A percentile compares a stretch with the other conserved stretches of the same genome.
phyloP scores from a whole-genome alignment of 2,329 filamentous ascomycete genomes.

The Colletotrichum brevisporum region DNA sequence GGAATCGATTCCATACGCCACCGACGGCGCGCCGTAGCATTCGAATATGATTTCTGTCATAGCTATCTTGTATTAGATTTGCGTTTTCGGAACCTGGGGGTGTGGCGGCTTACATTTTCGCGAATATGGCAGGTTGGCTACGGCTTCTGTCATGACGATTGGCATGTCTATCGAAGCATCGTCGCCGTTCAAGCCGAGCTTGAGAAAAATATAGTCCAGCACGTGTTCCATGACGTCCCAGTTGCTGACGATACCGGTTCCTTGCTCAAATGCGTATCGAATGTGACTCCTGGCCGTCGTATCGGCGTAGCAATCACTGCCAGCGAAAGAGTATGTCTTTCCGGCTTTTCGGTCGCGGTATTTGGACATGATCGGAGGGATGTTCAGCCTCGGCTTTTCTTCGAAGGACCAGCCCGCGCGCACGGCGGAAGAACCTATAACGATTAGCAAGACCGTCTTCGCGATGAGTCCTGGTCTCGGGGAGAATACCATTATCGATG shows the following conservation, averaged over 20 bases:
- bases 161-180: slow-evolving; percentile 85
- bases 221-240: slow-evolving; percentile 98
- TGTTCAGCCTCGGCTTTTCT: slow-evolving; percentile 79
- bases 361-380: slow-evolving; percentile 93
- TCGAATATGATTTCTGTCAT: slow-evolving; percentile 99
- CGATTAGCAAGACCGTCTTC: slow-evolving; percentile 32
- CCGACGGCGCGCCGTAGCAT: slow-evolving; percentile 90
- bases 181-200: slow-evolving; percentile 85
- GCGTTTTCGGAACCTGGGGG: background rate
- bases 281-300: slow-evolving; percentile 93
- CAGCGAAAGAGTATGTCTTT: slow-evolving; percentile 92
- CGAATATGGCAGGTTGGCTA: slow-evolving; percentile 91
- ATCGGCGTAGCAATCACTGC: slow-evolving; percentile 93
- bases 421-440: slow-evolving; percentile 84
- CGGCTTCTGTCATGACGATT: slow-evolving; percentile 94
- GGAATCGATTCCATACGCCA: slow-evolving; percentile 95
- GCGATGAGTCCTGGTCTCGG: background rate
- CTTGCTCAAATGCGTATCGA: slow-evolving; percentile 90
- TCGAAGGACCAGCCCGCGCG: slow-evolving; percentile 98
- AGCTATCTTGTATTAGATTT: slow-evolving; percentile 65
- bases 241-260: slow-evolving; percentile 92
- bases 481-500: slow-evolving; percentile 89
- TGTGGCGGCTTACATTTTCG: slow-evolving; percentile 75
- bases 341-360: slow-evolving; percentile 95
- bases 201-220: slow-evolving; percentile 94